phyloP scores from a whole-genome alignment of 2,329 filamentous ascomycete species.

The Trichoderma arundinaceum region DNA sequence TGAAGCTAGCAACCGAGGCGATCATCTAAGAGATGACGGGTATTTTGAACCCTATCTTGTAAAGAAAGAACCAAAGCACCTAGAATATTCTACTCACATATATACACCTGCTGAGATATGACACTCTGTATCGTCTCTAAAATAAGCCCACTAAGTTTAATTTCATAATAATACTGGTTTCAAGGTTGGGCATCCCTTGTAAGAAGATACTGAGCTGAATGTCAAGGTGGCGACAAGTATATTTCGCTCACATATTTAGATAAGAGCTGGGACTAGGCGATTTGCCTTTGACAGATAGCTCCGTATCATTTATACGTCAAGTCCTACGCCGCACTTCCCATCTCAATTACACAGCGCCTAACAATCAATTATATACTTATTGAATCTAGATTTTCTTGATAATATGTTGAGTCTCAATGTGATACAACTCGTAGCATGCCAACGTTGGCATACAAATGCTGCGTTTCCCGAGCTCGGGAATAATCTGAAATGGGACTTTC shows the following conservation, averaged over 20 bases:
- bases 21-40: constrained; percentile 56
- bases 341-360: no score
- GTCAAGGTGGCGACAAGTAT: not conserved
- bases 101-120: constrained; percentile 58
- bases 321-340: no score
- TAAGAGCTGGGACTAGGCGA: not conserved
- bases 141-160: constrained; percentile 45
- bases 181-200: constrained; percentile 45
- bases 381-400: no score
- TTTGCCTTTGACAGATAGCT: no score
- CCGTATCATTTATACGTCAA: no score
- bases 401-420: no score
- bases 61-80: constrained; percentile 55
- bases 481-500: not conserved
- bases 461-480: not conserved
- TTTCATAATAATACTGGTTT: constrained; percentile 44
- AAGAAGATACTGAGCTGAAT: constrained; percentile 2
- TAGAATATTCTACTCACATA: constrained; percentile 59
- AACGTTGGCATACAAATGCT: not conserved
- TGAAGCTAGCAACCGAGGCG: constrained; percentile 62
- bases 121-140: constrained; percentile 52
- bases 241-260: not conserved
- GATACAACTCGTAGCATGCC: no score
- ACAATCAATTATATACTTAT: no score
- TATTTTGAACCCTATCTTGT: constrained; percentile 57